These are phyloP conservation scores for Trichophyton rubrum DNA, from an alignment of 2,329 filamentous ascomycete genomes.

Conservation along the genomic window DNA sequence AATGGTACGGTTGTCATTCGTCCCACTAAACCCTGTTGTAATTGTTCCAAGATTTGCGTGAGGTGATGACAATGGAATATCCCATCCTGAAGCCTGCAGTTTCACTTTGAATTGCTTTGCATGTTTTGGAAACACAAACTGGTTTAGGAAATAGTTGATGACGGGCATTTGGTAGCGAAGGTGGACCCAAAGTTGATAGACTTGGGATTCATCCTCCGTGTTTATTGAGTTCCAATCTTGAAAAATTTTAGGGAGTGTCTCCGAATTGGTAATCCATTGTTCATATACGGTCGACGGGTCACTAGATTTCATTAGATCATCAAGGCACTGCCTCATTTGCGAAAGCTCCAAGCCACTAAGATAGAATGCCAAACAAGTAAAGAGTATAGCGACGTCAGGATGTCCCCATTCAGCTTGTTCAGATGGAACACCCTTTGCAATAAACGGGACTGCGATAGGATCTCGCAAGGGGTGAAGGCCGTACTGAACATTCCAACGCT, in stretches of 20 bases:
- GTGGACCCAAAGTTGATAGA: constrained; percentile 36
- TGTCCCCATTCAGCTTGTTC: constrained; percentile 50
- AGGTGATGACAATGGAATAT: constrained; percentile 36
- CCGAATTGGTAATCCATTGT: constrained; percentile 21
- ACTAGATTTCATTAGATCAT: constrained; percentile 39
- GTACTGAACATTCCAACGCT: constrained; percentile 55
- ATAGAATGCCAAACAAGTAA: constrained; percentile 48
- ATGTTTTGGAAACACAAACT: constrained; percentile 49
- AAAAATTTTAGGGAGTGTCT: constrained; percentile 27
- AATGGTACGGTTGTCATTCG: constrained; percentile 49
- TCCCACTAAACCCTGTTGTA: constrained; percentile 58
- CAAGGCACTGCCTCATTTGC: constrained; percentile 39
- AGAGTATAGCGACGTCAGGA: constrained; percentile 44
- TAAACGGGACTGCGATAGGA: constrained; percentile 47
- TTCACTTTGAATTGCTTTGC: constrained; percentile 52
- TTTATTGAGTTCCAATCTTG: constrained; percentile 43
- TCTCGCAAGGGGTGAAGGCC: constrained; percentile 38
- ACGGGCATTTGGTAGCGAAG: constrained; percentile 41
- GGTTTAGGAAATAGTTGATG: constrained; percentile 52
- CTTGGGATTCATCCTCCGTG: constrained; percentile 42
- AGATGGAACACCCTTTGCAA: constrained; percentile 47
- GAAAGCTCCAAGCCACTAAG: constrained; percentile 42
- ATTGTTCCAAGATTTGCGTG: not conserved
- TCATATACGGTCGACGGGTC: constrained; percentile 40
- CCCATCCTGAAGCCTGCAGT: constrained; percentile 55